Evolutionary conservation across 2,329 filamentous ascomycete genomes (phyloP).

Genomic region (Curvularia hawaiiensis): DNA sequence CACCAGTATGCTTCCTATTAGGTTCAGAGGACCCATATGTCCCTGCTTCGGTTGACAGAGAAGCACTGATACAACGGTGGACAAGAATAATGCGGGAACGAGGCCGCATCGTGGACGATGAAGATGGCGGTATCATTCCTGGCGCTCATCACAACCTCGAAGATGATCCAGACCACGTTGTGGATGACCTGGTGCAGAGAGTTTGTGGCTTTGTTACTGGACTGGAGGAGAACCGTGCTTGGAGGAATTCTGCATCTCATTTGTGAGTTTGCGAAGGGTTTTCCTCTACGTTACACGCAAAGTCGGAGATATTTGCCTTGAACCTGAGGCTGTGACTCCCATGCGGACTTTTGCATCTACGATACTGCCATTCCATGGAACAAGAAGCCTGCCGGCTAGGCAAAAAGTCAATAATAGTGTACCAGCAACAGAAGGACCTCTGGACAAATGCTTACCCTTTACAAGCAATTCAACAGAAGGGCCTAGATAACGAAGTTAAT

Average conservation of each 20-base stretch:
- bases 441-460: neutral
- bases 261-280: neutral
- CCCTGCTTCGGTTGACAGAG: conserved; percentile 62
- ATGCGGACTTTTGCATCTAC: neutral
- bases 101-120: conserved; percentile 55
- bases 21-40: conserved; percentile 71
- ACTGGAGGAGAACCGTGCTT: conserved; percentile 12
- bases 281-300: neutral
- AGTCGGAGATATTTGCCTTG: neutral
- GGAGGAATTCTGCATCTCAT: conserved; percentile 2
- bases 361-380: neutral
- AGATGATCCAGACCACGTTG: conserved; percentile 53
- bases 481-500: neutral
- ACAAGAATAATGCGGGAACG: conserved; percentile 50
- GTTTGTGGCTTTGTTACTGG: conserved; percentile 56
- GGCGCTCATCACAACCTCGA: conserved; percentile 60
- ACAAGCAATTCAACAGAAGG: neutral
- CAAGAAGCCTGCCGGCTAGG: neutral
- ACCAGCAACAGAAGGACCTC: neutral
- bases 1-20: conserved; percentile 68
- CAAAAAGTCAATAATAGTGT: neutral
- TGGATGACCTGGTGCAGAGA: conserved; percentile 56
- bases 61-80: conserved; percentile 64
- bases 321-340: neutral
- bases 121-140: conserved; percentile 55